Base-by-base conservation (phyloP, 2,329 filamentous ascomycete species). In the Xylaria sp. region DNA sequence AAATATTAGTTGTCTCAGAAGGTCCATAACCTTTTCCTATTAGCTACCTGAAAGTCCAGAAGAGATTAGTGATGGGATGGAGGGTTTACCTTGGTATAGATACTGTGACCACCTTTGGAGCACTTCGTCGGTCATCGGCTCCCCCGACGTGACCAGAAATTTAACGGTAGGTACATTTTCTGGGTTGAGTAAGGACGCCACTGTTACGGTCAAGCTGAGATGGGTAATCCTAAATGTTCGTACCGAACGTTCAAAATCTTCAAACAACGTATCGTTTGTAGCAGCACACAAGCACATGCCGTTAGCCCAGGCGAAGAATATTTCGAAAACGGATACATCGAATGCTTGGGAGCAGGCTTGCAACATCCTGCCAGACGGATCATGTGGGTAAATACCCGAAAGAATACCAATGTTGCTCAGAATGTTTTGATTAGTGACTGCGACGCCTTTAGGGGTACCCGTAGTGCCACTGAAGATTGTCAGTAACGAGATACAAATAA, bases 261-360 rank as follows among this genome's bases (percentile, higher is more conserved):
- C 84, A 74, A 95, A 93, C 0, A 97, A 80, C 1, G 88, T 86
- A 73, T 96, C 92, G 72, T 94, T 94, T 0, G 84, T 87, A 0
- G 90, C 91, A 1, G 92, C 88, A 76, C 92, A 97, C 13, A 97
- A 83, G 69, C 91, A 92, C 83, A 95, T 93, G 3, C 93, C 93
- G 40, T 86, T 85, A 55, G 87, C 87, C 91, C 93, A 97, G 0
- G 93, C 84, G 74, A 93, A 97, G 78, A 97, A 95, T 16, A 97
- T 94, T 75, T 97, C 94, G 76, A 97, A 97, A 0, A 97, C 92
- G 0, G 93, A 97, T 1, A 97, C 90, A 75, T 97, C 93, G 76
- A 97, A 97, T 0, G 91, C 91, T 75, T 94, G 92, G 0, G 93
- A 95, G 75, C 92, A 97, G 1, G 92, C 89, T 79, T 97, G 94